These are phyloP conservation scores for Blastobotrys raffinosifermentans DNA, from an alignment of 1,139 yeast genomes.

Conservation along the genomic window DNA sequence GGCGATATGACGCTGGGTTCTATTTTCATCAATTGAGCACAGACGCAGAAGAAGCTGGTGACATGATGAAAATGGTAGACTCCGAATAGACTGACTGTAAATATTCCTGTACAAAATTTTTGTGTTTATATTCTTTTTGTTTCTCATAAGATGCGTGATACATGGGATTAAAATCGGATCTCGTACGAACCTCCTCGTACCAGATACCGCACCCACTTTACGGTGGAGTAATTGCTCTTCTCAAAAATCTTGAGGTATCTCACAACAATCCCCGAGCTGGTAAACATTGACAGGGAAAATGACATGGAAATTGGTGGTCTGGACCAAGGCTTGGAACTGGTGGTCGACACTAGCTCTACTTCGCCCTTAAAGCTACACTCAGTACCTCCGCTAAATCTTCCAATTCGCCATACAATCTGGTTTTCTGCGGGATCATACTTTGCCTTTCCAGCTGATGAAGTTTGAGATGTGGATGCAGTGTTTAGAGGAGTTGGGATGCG, in stretches of 20 bases:
- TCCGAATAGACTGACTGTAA: too few species aligned
- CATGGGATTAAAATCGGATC: slow-evolving; percentile 48
- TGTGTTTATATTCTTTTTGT: slow-evolving; percentile 2
- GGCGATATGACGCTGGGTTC: slow-evolving; percentile 21
- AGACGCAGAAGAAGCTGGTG: slow-evolving; percentile 4
- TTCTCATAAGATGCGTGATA: slow-evolving; percentile 1
- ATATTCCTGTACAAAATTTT: too few species aligned
- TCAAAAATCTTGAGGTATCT: slow-evolving; percentile 68
- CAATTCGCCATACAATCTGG: slow-evolving; percentile 62
- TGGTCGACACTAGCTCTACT: slow-evolving; percentile 38
- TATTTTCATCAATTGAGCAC: slow-evolving; percentile 11
- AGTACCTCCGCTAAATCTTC: slow-evolving; percentile 60
- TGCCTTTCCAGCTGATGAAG: slow-evolving; percentile 57
- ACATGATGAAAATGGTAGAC: slow-evolving; percentile 1
- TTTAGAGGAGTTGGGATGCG: slow-evolving; percentile 69
- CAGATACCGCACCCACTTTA: slow-evolving; percentile 82
- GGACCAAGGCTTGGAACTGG: slow-evolving; percentile 45
- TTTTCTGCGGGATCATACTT: slow-evolving; percentile 64
- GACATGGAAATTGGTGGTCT: slow-evolving; percentile 73
- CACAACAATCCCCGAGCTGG: slow-evolving; percentile 72
- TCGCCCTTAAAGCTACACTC: slow-evolving; percentile 53
- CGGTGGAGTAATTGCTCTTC: slow-evolving; percentile 57
- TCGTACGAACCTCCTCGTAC: slow-evolving; percentile 78
- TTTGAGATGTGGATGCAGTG: slow-evolving; percentile 40
- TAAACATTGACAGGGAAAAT: slow-evolving; percentile 69